These are phyloP conservation scores for Excoecaria agallocha DNA, from an alignment of 345 rosid genomes.

Conservation along the genomic window DNA sequence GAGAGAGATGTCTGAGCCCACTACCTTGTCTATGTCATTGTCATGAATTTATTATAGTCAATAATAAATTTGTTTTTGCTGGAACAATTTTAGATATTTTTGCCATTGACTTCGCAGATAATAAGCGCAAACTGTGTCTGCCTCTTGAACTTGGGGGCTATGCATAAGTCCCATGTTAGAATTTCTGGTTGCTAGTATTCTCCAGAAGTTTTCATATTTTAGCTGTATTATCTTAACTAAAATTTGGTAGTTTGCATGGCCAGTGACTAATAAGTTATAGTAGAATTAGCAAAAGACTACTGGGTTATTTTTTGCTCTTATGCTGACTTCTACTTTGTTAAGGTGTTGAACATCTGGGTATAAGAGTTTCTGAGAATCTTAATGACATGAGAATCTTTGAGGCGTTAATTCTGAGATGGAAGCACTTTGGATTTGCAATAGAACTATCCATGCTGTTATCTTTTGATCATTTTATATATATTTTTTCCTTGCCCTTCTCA, in stretches of 20 bases:
- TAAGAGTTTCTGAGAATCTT: neutral
- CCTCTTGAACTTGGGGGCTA: neutral
- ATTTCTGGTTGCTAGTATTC: neutral
- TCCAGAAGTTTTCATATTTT: neutral
- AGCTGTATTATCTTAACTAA: neutral
- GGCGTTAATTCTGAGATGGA: neutral
- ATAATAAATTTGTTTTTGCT: neutral
- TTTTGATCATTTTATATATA: neutral
- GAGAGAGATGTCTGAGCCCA: neutral
- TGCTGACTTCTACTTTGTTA: neutral
- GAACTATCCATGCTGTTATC: neutral
- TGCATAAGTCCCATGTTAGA: neutral
- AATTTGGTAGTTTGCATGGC: neutral
- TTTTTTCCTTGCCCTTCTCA: conserved; percentile 1
- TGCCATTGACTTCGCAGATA: neutral
- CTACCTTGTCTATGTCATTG: neutral
- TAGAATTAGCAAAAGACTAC: neutral
- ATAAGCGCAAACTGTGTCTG: neutral
- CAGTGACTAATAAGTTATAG: neutral
- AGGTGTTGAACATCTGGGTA: neutral
- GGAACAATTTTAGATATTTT: neutral
- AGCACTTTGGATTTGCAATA: neutral
- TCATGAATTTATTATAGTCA: neutral
- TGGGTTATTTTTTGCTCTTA: neutral
- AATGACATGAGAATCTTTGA: neutral